phyloP scores from a whole-genome alignment of 106 monocot genomes.

The Allium fistulosum region DNA sequence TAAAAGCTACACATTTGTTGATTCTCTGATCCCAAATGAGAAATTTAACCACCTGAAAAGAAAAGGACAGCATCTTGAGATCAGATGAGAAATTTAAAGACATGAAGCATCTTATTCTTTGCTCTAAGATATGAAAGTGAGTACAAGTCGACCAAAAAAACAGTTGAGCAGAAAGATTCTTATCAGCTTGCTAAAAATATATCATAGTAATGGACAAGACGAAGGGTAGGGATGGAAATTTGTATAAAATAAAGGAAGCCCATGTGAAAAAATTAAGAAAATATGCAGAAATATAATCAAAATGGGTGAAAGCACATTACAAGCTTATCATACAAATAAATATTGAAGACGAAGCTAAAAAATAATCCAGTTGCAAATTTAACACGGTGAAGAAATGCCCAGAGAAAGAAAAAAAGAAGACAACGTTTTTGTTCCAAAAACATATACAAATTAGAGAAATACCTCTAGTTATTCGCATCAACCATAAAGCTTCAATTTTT shows the following conservation, averaged over 20 bases:
- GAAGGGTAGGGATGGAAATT: no score
- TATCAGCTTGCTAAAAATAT: constrained; percentile 1
- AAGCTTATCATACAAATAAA: neutral
- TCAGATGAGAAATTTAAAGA: neutral
- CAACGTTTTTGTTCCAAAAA: no score
- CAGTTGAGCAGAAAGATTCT: constrained; percentile 4
- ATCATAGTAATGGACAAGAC: no score
- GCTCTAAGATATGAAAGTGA: neutral
- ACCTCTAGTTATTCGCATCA: no score
- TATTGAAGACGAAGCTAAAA: no score
- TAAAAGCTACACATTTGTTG: neutral
- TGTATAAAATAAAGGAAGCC: neutral
- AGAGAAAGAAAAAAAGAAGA: no score
- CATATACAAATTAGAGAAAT: no score
- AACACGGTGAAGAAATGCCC: no score
- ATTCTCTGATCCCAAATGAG: neutral
- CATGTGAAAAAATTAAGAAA: neutral
- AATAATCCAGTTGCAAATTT: neutral
- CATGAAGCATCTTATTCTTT: constrained; percentile 3
- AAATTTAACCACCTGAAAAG: neutral
- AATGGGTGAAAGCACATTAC: neutral
- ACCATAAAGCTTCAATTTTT: no score
- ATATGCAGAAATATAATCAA: neutral
- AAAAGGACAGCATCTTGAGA: constrained; percentile 6
- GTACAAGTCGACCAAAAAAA: neutral